A percentile compares a stretch with the other conserved stretches of the same genome.
Evolutionary conservation across 768 basidiomycete species (phyloP).

Genomic region (Tricholoma sp.): DNA sequence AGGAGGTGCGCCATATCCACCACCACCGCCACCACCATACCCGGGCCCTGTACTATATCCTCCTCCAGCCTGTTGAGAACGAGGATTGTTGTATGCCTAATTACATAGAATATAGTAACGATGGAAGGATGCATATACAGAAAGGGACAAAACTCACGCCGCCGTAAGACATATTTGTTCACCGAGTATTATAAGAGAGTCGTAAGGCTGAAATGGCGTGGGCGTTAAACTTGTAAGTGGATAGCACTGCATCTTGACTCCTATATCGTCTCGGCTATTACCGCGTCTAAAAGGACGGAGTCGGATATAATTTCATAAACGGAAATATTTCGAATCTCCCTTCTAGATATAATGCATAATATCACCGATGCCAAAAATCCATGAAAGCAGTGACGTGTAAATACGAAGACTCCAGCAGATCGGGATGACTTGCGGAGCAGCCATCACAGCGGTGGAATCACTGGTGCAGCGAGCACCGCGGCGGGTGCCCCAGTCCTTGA

Average conservation of each 20-base stretch:
- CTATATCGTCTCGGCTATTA: conserved; percentile 8
- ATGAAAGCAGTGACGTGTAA: too few species aligned
- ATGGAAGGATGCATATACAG: background rate
- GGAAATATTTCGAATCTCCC: too few species aligned
- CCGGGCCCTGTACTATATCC: conserved; percentile 5
- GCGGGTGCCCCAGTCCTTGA: too few species aligned
- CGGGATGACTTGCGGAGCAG: too few species aligned
- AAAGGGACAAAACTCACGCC: conserved; percentile 13
- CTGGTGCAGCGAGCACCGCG: too few species aligned
- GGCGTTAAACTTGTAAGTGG: background rate
- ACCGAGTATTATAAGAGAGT: background rate
- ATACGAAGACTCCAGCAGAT: too few species aligned
- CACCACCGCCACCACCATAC: conserved; percentile 9
- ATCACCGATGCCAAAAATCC: too few species aligned
- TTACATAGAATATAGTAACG: background rate
- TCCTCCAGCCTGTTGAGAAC: conserved; percentile 10
- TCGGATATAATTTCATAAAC: too few species aligned
- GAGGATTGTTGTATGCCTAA: conserved; percentile 20
- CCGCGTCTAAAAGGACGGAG: too few species aligned
- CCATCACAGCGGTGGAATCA: too few species aligned
- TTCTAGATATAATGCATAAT: too few species aligned
- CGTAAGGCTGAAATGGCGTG: background rate
- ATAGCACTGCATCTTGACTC: conserved; percentile 2
- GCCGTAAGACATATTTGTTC: conserved; percentile 31
- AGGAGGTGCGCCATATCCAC: conserved; percentile 19